Percentiles rank a stretch among this genome's conserved stretches.
phyloP scores from a whole-genome alignment of 768 basidiomycete species.

The Suillus tomentosus region DNA sequence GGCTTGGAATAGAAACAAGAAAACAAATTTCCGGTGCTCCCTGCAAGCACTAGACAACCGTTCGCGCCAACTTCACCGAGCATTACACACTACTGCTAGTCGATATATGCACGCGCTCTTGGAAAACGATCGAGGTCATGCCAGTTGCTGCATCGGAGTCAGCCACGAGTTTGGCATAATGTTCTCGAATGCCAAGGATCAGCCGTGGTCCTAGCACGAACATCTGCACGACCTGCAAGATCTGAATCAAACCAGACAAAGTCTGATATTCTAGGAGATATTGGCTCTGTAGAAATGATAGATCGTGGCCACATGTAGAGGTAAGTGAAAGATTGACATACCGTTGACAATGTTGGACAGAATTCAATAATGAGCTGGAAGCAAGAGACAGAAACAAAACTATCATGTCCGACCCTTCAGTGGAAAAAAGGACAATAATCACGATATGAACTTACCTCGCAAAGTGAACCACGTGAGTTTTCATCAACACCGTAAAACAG shows the following conservation, averaged over 20 bases:
- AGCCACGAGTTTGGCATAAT: not conserved
- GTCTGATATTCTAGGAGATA: too few species aligned
- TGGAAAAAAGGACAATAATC: not conserved
- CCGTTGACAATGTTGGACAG: not conserved
- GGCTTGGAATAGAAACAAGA: too few species aligned
- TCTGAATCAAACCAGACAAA: not conserved
- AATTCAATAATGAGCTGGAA: not conserved
- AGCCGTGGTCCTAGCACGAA: not conserved
- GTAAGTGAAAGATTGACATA: not conserved
- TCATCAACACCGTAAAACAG: not conserved
- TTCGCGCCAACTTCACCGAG: too few species aligned
- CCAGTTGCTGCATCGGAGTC: not conserved
- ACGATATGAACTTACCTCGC: not conserved
- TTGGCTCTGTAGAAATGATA: not conserved
- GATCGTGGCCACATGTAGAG: not conserved
- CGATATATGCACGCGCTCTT: too few species aligned
- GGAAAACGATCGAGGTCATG: not conserved
- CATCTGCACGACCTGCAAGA: not conserved
- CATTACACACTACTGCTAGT: too few species aligned
- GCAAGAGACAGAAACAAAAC: not conserved
- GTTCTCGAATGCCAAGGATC: not conserved
- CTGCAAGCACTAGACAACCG: not conserved
- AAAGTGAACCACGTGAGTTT: not conserved
- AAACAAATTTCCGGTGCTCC: too few species aligned
- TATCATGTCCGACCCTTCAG: not conserved